Evolutionary conservation across 2,329 filamentous ascomycete species (phyloP).

Genomic region (Fusarium cicatricum): DNA sequence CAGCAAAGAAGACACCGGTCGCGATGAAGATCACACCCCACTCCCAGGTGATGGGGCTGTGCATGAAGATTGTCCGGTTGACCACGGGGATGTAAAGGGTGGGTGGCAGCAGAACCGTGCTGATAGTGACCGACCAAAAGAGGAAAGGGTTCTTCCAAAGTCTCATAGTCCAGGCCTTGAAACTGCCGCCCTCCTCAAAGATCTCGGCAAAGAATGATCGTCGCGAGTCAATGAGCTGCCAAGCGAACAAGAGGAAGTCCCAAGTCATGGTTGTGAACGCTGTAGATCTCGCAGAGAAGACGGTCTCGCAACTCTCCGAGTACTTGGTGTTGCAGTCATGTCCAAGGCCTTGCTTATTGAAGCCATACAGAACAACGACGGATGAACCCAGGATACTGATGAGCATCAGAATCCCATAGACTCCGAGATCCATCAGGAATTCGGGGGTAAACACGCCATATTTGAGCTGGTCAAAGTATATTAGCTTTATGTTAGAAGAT

Average conservation of each 20-base stretch:
- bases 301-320: slow-evolving; percentile 59
- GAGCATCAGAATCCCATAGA: slow-evolving; percentile 72
- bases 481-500: not conserved
- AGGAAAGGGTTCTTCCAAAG: too few relatives aligned
- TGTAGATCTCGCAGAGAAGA: slow-evolving; percentile 72
- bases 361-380: slow-evolving; percentile 64
- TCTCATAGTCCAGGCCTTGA: too few relatives aligned
- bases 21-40: slow-evolving; percentile 73
- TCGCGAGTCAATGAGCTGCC: slow-evolving; percentile 74
- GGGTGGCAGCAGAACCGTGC: too few relatives aligned
- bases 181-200: too few relatives aligned
- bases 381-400: slow-evolving; percentile 66
- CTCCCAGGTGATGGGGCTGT: slow-evolving; percentile 72
- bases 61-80: slow-evolving; percentile 71
- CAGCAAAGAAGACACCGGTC: slow-evolving; percentile 67
- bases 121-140: too few relatives aligned
- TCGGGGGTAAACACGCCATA: slow-evolving; percentile 70
- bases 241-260: slow-evolving; percentile 73
- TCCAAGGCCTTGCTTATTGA: slow-evolving; percentile 63
- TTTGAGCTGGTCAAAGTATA: slow-evolving; percentile 40
- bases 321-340: slow-evolving; percentile 65
- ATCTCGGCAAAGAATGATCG: slow-evolving; percentile 70
- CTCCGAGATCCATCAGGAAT: slow-evolving; percentile 68
- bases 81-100: slow-evolving; percentile 75
- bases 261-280: slow-evolving; percentile 73